Conservation (phyloP, 371 early-diverging fungal genomes). For the Quaeritorhiza haematococci region DNA sequence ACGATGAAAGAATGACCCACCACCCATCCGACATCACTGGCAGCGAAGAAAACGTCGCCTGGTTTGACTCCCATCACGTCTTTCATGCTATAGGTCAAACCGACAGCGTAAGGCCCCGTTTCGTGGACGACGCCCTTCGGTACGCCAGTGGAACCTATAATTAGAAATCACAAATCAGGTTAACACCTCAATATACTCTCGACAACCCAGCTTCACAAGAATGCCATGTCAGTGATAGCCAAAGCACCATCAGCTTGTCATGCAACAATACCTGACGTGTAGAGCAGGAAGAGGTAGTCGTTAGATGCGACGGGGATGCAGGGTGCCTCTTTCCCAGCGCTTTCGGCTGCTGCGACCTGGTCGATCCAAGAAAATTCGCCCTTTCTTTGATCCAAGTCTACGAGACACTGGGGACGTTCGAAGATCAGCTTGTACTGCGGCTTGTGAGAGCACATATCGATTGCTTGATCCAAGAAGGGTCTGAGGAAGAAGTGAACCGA, state of each 20-base stretch:
- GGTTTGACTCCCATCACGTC: constrained; percentile 70
- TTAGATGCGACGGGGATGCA: no score
- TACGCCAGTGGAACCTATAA: constrained; percentile 31
- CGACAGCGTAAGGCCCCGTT: constrained; percentile 91
- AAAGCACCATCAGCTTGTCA: no score
- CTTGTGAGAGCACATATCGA: constrained; percentile 46
- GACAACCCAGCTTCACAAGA: not conserved
- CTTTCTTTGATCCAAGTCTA: constrained; percentile 5
- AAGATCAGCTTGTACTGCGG: constrained; percentile 52
- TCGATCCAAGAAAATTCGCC: not conserved
- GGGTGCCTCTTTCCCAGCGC: no score
- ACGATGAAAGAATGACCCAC: constrained; percentile 89
- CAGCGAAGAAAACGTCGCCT: constrained; percentile 72
- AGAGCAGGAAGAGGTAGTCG: constrained; percentile 91
- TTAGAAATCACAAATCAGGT: no score
- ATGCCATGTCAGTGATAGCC: no score
- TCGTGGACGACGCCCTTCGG: constrained; percentile 90
- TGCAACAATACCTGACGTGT: constrained; percentile 50
- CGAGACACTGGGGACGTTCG: constrained; percentile 48
- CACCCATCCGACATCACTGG: constrained; percentile 92
- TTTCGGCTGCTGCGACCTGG: not conserved
- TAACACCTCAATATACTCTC: not conserved
- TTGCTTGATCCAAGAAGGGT: constrained; percentile 64
- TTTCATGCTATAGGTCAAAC: constrained; percentile 75
- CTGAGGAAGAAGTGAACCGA: no score